These are phyloP conservation scores for Kingdonia uniflora DNA, from an alignment of 164 flowering plant genomes.

Conservation along the genomic window DNA sequence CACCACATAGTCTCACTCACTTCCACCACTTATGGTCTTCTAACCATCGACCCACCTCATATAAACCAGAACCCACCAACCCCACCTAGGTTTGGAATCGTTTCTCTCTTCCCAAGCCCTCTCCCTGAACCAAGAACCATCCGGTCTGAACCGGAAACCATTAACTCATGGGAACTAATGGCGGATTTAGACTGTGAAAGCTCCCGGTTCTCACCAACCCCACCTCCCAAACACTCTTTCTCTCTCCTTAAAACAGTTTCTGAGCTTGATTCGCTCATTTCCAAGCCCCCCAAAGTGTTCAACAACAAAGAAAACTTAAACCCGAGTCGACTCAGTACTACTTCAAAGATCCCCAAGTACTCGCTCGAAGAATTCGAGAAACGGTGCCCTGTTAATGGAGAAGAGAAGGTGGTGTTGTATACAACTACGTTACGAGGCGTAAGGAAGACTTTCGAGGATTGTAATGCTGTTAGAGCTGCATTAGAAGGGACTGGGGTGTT, in stretches of 20 bases:
- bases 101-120: constrained; percentile 20
- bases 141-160: constrained; percentile 46
- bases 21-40: constrained; percentile 90
- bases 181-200: constrained; percentile 70
- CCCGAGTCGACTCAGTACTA: constrained; percentile 11
- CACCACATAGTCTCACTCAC: constrained; percentile 92
- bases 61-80: constrained; percentile 17
- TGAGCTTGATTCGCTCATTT: constrained; percentile 14
- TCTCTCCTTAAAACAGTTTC: constrained; percentile 16
- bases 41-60: constrained; percentile 59
- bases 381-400: constrained; percentile 55
- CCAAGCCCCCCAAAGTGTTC: constrained; percentile 8
- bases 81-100: constrained; percentile 28
- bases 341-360: background rate
- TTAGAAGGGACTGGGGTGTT: constrained; percentile 43
- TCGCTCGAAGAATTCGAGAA: constrained; percentile 25
- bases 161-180: constrained; percentile 96
- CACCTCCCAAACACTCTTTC: constrained; percentile 4
- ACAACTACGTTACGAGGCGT: constrained; percentile 75
- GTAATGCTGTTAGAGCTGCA: constrained; percentile 59
- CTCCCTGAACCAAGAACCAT: constrained; percentile 25
- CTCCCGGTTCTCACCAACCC: constrained; percentile 45
- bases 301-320: constrained; percentile 12
- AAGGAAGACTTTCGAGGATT: constrained; percentile 67
- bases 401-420: constrained; percentile 61